Evolutionary conservation across 805 yeast genomes (phyloP).

Genomic region (Candida alai): DNA sequence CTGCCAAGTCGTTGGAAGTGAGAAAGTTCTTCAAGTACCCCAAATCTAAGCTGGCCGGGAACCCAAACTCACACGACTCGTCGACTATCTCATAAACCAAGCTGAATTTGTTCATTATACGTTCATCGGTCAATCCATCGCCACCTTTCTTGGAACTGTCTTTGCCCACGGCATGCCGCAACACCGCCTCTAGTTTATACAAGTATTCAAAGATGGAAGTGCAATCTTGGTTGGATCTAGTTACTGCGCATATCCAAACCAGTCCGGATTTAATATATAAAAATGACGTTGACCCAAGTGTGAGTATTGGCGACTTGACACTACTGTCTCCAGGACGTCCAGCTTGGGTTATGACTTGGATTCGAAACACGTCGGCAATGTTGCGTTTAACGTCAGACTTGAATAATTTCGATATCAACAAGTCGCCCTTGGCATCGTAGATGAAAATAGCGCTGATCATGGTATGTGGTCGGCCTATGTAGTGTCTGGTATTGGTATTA

Average conservation of each 20-base stretch:
- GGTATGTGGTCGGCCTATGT: too few species aligned
- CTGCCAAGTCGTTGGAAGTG: constrained; percentile 8
- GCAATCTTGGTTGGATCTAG: constrained; percentile 85
- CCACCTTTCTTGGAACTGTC: constrained; percentile 5
- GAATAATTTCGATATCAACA: constrained; percentile 68
- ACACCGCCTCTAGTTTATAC: constrained; percentile 53
- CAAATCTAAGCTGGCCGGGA: constrained; percentile 62
- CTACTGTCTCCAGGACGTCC: constrained; percentile 15
- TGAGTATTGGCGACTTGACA: constrained; percentile 48
- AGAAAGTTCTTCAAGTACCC: constrained; percentile 20
- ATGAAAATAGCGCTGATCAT: constrained; percentile 87
- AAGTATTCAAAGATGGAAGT: constrained; percentile 76
- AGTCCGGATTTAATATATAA: constrained; percentile 62
- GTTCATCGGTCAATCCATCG: constrained; percentile 23
- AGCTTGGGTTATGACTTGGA: constrained; percentile 68
- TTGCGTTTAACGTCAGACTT: constrained; percentile 74
- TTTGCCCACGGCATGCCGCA: constrained; percentile 31
- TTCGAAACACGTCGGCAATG: constrained; percentile 84
- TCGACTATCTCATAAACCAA: constrained; percentile 74
- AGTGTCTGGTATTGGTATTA: too few species aligned
- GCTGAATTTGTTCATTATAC: constrained; percentile 62
- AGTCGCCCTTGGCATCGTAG: constrained; percentile 78
- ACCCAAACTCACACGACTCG: constrained; percentile 74
- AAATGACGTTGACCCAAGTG: constrained; percentile 90
- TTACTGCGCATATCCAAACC: constrained; percentile 84